Percentiles rank a stretch among this genome's conserved stretches.
Conservation (phyloP, 2,329 filamentous ascomycete genomes). For the Hansfordia pulvinata region DNA sequence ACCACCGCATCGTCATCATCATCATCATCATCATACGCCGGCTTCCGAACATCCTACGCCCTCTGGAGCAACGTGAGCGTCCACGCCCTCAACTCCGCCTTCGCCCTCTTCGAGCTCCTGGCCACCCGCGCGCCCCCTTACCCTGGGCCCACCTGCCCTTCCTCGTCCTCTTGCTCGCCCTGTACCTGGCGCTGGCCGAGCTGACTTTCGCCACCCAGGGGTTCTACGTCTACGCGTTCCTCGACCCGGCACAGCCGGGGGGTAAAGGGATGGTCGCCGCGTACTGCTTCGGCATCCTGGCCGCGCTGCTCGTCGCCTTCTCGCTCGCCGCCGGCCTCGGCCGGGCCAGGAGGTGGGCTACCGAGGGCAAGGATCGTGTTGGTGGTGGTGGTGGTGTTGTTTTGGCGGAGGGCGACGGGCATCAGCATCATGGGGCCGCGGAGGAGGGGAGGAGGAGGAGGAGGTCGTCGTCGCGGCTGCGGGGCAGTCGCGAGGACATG, state of each 20-base stretch:
- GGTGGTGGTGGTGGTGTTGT: too few relatives aligned
- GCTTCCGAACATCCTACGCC: conserved; percentile 36
- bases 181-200: conserved; percentile 65
- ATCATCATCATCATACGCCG: too few relatives aligned
- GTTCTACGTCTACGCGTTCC: conserved; percentile 67
- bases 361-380: too few relatives aligned
- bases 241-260: conserved; percentile 48
- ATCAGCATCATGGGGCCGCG: too few relatives aligned
- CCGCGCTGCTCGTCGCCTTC: conserved; percentile 28
- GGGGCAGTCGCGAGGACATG: too few relatives aligned
- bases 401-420: too few relatives aligned
- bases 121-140: conserved; percentile 48
- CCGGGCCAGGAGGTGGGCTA: too few relatives aligned
- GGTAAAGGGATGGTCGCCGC: conserved; percentile 48
- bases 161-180: conserved; percentile 53
- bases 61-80: conserved; percentile 57
- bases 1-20: too few relatives aligned
- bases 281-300: conserved; percentile 41
- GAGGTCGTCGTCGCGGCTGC: too few relatives aligned
- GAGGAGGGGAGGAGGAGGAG: too few relatives aligned
- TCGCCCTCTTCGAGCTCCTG: conserved; percentile 64
- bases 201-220: conserved; percentile 54
- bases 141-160: conserved; percentile 53
- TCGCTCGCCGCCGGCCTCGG: too few relatives aligned
- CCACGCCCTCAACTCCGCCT: conserved; percentile 61